Percentiles rank a stretch among this genome's conserved stretches.
Conservation (phyloP, 768 basidiomycete species). For the Gymnopilus junonius region DNA sequence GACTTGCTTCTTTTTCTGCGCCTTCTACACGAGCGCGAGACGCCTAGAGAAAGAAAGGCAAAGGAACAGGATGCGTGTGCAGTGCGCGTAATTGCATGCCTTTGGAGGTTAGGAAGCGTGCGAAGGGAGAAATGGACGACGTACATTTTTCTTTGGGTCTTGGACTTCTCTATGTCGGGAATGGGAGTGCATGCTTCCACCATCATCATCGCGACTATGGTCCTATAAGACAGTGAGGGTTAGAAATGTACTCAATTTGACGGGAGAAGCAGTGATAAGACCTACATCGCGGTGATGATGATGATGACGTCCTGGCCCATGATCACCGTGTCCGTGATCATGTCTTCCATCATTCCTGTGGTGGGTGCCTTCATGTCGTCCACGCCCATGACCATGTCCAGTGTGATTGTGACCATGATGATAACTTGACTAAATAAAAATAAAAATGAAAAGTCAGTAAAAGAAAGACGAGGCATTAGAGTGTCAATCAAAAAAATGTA, state of each 20-base stretch:
- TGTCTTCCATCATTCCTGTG: not conserved
- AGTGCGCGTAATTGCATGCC: not conserved
- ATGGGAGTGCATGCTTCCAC: not conserved
- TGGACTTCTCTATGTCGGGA: not conserved
- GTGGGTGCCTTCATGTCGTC: not conserved
- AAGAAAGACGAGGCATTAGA: not conserved
- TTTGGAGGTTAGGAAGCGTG: slow-evolving; percentile 10
- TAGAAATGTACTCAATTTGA: not conserved
- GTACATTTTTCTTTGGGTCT: slow-evolving; percentile 4
- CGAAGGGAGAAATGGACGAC: not conserved
- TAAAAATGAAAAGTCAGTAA: not conserved
- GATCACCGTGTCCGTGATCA: not conserved
- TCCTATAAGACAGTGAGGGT: not conserved
- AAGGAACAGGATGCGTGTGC: not conserved
- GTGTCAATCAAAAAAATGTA: no score
- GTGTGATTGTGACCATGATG: not conserved
- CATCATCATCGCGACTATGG: not conserved
- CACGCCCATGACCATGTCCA: not conserved
- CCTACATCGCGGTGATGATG: not conserved
- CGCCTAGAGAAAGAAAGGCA: not conserved
- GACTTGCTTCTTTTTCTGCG: no score
- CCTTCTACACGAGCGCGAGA: not conserved
- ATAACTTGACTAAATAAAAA: not conserved
- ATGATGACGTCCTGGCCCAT: not conserved
- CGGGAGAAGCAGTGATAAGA: no score